Conservation (phyloP, 768 basidiomycete species). For the Boletus pseudo-olivaceus region DNA sequence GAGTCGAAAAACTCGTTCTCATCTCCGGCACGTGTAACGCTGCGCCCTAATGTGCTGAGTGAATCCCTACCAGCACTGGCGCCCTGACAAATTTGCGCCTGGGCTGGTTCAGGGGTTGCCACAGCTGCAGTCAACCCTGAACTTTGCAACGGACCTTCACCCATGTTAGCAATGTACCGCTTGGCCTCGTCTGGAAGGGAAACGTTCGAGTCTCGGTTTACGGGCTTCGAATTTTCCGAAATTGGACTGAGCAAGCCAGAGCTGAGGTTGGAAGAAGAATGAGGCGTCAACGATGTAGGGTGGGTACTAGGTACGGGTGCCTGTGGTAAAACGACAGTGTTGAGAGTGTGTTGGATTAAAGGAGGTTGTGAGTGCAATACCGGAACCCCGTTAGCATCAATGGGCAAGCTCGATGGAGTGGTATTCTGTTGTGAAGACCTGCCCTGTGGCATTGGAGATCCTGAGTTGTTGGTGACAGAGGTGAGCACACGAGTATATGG, state of each 20-base stretch:
- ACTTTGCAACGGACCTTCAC: slow-evolving; percentile 58
- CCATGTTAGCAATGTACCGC: slow-evolving; percentile 66
- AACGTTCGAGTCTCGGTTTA: slow-evolving; percentile 64
- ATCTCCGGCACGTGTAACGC: slow-evolving; percentile 22
- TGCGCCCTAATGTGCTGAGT: slow-evolving; percentile 10
- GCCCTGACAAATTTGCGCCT: background rate
- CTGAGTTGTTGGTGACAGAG: slow-evolving; percentile 3
- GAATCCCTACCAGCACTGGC: background rate
- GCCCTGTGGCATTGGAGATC: slow-evolving; percentile 1
- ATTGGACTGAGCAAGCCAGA: slow-evolving; percentile 21
- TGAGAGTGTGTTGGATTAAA: slow-evolving; percentile 17
- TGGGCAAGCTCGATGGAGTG: background rate
- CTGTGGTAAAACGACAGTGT: slow-evolving; percentile 16
- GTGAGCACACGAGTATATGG: background rate
- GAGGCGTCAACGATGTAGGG: slow-evolving; percentile 14
- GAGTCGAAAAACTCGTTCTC: slow-evolving; percentile 65
- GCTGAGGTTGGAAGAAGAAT: slow-evolving; percentile 18
- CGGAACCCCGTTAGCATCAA: background rate
- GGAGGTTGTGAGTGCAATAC: slow-evolving; percentile 9
- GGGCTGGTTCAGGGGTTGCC: background rate
- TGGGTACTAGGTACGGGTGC: slow-evolving; percentile 9
- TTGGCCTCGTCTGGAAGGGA: slow-evolving; percentile 76
- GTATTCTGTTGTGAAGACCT: slow-evolving; percentile 9
- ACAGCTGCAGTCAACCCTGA: slow-evolving; percentile 30
- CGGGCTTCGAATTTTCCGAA: slow-evolving; percentile 33